phyloP scores from a whole-genome alignment of 139 green algal genomes.

The Diplosphaera chodatii region DNA sequence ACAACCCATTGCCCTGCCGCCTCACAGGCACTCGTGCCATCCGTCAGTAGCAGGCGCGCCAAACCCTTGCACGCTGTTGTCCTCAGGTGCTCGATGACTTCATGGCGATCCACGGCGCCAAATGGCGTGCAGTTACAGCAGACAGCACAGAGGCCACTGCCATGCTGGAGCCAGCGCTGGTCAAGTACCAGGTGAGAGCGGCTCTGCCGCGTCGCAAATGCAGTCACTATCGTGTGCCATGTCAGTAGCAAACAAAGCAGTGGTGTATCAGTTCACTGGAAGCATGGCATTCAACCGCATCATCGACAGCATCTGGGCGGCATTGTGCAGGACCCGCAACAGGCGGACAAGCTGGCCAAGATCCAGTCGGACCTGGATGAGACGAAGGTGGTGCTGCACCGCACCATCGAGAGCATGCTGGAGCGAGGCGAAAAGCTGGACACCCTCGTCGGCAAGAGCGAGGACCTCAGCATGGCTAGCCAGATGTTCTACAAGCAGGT shows the following conservation, averaged over 20 bases:
- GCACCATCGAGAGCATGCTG: constrained; percentile 98
- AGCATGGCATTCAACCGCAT: too few relatives aligned
- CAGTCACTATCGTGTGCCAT: too few relatives aligned
- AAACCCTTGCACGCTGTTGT: too few relatives aligned
- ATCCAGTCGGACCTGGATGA: constrained; percentile 97
- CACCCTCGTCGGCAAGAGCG: constrained; percentile 90
- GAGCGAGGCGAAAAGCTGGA: constrained; percentile 96
- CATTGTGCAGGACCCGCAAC: constrained; percentile 75
- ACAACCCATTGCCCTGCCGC: too few relatives aligned
- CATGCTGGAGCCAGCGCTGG: constrained; percentile 70
- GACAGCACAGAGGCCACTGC: constrained; percentile 49
- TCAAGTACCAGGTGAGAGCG: constrained; percentile 76
- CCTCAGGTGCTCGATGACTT: constrained; percentile 58
- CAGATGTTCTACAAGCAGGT: constrained; percentile 96
- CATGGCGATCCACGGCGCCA: constrained; percentile 22
- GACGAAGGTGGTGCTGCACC: constrained; percentile 87
- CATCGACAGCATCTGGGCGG: too few relatives aligned
- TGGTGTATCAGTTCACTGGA: too few relatives aligned
- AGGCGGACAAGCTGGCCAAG: constrained; percentile 95
- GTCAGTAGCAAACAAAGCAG: too few relatives aligned
- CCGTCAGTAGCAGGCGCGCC: too few relatives aligned
- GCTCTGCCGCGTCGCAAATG: too few relatives aligned
- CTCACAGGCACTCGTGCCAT: too few relatives aligned
- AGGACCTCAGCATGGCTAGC: constrained; percentile 90
- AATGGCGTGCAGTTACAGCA: constrained; percentile 60